Conservation (phyloP, 2,329 filamentous ascomycete genomes). For the Bisporella sp. region DNA sequence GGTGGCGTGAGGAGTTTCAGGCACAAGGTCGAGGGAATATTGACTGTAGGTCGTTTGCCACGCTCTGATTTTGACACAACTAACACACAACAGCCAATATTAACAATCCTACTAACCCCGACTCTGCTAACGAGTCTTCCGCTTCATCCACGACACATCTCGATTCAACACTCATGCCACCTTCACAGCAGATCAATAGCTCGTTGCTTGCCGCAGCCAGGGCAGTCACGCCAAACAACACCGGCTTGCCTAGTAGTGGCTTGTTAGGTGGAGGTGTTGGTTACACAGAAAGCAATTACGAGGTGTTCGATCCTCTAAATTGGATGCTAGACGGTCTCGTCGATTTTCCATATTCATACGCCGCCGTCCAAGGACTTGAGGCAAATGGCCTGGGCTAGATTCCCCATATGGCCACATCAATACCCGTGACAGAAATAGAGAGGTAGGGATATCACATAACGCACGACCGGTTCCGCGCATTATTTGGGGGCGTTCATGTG, state of each 20-base stretch:
- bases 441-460: too few relatives aligned
- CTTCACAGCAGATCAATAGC: constrained; percentile 20
- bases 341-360: constrained; percentile 67
- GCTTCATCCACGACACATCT: constrained; percentile 59
- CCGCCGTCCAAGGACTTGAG: constrained; percentile 44
- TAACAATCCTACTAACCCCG: constrained; percentile 80
- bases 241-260: constrained; percentile 14
- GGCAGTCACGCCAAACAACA: constrained; percentile 17
- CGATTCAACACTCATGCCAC: constrained; percentile 50
- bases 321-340: constrained; percentile 88
- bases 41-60: constrained; percentile 49
- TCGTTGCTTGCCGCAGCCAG: constrained; percentile 17
- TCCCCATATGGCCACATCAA: neutral
- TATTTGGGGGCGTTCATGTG: too few relatives aligned
- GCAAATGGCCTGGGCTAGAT: constrained; percentile 22
- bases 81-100: constrained; percentile 47
- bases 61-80: neutral
- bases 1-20: constrained; percentile 76
- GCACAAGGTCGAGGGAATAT: constrained; percentile 62
- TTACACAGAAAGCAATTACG: constrained; percentile 65
- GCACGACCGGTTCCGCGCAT: too few relatives aligned
- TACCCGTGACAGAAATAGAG: too few relatives aligned
- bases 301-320: constrained; percentile 87
- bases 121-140: constrained; percentile 68
- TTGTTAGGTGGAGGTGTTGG: constrained; percentile 30